Percentiles rank a stretch among this genome's conserved stretches.
Conservation (phyloP, 2,329 filamentous ascomycete genomes). For the Trichoderma brevicompactum region DNA sequence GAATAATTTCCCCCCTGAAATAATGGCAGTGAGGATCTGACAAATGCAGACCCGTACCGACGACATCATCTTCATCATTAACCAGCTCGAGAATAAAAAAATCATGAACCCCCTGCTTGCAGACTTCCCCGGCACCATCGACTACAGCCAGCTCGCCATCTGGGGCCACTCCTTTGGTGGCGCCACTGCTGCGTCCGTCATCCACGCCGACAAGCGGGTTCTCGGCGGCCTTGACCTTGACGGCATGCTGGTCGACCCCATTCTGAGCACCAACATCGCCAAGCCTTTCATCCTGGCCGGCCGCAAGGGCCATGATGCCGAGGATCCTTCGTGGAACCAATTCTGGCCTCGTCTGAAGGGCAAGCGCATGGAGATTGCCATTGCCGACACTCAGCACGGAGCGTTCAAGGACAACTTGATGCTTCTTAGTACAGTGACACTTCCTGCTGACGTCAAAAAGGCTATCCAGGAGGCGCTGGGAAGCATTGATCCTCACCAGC, state of each 20-base stretch:
- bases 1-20: too few species aligned
- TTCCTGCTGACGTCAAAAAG: slow-evolving; percentile 30
- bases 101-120: slow-evolving; percentile 31
- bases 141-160: slow-evolving; percentile 40
- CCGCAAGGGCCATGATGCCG: slow-evolving; percentile 36
- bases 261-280: slow-evolving; percentile 36
- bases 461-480: slow-evolving; percentile 31
- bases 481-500: slow-evolving; percentile 25
- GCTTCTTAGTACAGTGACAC: slow-evolving; percentile 34
- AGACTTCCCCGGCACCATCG: slow-evolving; percentile 35
- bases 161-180: slow-evolving; percentile 49
- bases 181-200: slow-evolving; percentile 42
- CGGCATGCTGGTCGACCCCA: slow-evolving; percentile 43
- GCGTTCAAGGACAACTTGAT: slow-evolving; percentile 42
- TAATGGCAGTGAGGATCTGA: neutral
- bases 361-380: slow-evolving; percentile 34
- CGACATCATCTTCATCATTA: slow-evolving; percentile 46
- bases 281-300: slow-evolving; percentile 42
- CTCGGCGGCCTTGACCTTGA: slow-evolving; percentile 48
- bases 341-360: slow-evolving; percentile 39
- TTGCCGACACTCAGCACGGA: slow-evolving; percentile 39
- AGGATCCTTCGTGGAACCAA: slow-evolving; percentile 41
- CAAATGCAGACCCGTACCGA: slow-evolving; percentile 39
- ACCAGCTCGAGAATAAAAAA: slow-evolving; percentile 37
- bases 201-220: slow-evolving; percentile 41